Evolutionary conservation across 2,329 filamentous ascomycete species (phyloP).

Genomic region (Parastagonospora nodorum): DNA sequence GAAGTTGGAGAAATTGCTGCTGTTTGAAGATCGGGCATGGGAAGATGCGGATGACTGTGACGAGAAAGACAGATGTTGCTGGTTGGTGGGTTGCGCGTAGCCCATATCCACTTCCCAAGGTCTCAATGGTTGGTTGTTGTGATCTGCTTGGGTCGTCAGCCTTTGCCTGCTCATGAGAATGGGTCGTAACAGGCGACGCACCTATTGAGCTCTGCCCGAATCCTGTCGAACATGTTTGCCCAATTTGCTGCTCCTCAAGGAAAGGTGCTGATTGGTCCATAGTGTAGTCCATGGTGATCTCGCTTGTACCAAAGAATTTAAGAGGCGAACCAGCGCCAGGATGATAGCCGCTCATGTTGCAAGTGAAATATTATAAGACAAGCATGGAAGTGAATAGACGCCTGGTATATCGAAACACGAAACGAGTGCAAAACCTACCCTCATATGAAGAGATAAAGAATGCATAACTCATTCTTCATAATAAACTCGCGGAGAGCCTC

Average conservation of each 20-base stretch:
- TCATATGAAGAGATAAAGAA: background rate
- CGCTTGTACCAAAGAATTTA: slow-evolving; percentile 1
- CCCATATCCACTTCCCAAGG: slow-evolving; percentile 10
- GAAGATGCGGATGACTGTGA: slow-evolving; percentile 25
- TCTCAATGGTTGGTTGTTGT: slow-evolving; percentile 5
- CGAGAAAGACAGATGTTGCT: slow-evolving; percentile 22
- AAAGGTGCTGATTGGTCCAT: slow-evolving; percentile 9
- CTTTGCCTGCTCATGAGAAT: background rate
- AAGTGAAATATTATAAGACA: slow-evolving; percentile 4
- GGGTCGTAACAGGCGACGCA: slow-evolving; percentile 5
- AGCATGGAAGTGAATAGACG: background rate
- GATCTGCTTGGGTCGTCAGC: slow-evolving; percentile 14
- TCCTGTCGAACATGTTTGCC: slow-evolving; percentile 7
- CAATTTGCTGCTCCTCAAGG: slow-evolving; percentile 8
- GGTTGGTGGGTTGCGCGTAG: slow-evolving; percentile 11
- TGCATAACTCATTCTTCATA: background rate
- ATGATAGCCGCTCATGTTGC: slow-evolving; percentile 13
- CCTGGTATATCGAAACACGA: background rate
- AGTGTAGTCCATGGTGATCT: slow-evolving; percentile 5
- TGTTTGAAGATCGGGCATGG: slow-evolving; percentile 18
- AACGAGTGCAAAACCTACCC: background rate
- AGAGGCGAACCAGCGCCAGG: slow-evolving; percentile 18
- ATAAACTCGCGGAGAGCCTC: background rate
- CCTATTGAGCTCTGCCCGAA: slow-evolving; percentile 9
- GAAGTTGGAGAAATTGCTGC: slow-evolving; percentile 24